phyloP scores from a whole-genome alignment of 2,329 filamentous ascomycete genomes.

The Epichloe scottii region DNA sequence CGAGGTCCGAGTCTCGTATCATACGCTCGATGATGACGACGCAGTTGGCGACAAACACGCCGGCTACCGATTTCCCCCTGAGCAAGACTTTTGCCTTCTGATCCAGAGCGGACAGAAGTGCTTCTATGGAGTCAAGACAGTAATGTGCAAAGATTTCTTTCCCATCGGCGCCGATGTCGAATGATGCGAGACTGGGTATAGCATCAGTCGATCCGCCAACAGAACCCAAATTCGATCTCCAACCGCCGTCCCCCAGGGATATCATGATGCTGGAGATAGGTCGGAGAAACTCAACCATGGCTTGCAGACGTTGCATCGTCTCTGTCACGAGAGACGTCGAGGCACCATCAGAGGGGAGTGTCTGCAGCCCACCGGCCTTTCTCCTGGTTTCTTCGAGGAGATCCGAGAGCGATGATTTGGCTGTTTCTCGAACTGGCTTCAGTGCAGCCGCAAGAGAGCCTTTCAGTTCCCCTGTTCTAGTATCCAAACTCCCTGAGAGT shows the following conservation, averaged over 20 bases:
- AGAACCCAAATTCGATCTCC: slow-evolving; percentile 46
- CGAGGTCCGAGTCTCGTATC: slow-evolving; percentile 70
- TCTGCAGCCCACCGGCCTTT: slow-evolving; percentile 50
- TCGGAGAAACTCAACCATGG: slow-evolving; percentile 74
- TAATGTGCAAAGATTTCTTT: slow-evolving; percentile 83
- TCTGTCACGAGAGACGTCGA: slow-evolving; percentile 68
- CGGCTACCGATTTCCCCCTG: slow-evolving; percentile 66
- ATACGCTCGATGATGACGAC: slow-evolving; percentile 74
- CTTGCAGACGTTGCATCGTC: slow-evolving; percentile 74
- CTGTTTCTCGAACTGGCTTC: slow-evolving; percentile 83
- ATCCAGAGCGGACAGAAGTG: slow-evolving; percentile 63
- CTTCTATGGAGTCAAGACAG: slow-evolving; percentile 76
- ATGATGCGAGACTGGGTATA: slow-evolving; percentile 59
- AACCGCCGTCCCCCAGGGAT: slow-evolving; percentile 85
- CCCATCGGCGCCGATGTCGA: slow-evolving; percentile 83
- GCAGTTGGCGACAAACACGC: slow-evolving; percentile 85
- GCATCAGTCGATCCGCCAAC: slow-evolving; percentile 47
- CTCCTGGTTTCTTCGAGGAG: slow-evolving; percentile 73
- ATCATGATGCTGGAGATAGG: slow-evolving; percentile 84
- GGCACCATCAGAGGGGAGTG: slow-evolving; percentile 66
- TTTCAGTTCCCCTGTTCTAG: slow-evolving; percentile 76
- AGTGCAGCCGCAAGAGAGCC: slow-evolving; percentile 69
- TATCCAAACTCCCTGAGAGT: slow-evolving; percentile 67
- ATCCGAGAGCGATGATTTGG: slow-evolving; percentile 71
- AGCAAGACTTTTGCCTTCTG: slow-evolving; percentile 59